Conservation (phyloP, 2,329 filamentous ascomycete genomes). For the Shiraia sp. region DNA sequence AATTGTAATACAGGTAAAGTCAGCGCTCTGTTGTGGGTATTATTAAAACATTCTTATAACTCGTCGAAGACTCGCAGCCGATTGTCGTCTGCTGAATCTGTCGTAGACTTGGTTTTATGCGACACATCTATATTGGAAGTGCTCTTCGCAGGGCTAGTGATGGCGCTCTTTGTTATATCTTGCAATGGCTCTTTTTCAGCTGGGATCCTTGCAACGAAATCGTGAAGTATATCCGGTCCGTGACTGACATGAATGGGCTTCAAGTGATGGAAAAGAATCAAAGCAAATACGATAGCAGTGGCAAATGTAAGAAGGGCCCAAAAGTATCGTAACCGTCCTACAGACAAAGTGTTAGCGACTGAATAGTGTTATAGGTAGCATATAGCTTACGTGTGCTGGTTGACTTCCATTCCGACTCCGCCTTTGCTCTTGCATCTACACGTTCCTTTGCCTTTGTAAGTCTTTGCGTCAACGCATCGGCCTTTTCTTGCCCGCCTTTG, state of each 20-base stretch:
- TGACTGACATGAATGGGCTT: constrained; percentile 17
- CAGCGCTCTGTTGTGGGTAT: no score
- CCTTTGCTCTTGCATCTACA: constrained; percentile 69
- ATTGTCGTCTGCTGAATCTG: background rate
- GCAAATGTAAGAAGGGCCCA: constrained; percentile 61
- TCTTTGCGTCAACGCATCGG: constrained; percentile 63
- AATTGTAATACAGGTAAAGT: no score
- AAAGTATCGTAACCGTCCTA: constrained; percentile 61
- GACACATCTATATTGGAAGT: background rate
- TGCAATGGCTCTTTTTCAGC: constrained; percentile 37
- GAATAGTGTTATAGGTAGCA: background rate
- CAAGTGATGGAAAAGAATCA: constrained; percentile 46
- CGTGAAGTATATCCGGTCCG: constrained; percentile 11
- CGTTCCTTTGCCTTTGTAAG: constrained; percentile 66
- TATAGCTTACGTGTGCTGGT: constrained; percentile 52
- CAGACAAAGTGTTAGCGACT: constrained; percentile 13
- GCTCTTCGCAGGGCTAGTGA: constrained; percentile 20
- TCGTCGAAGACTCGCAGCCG: constrained; percentile 5
- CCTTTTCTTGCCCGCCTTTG: constrained; percentile 61
- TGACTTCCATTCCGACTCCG: constrained; percentile 70
- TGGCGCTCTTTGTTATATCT: constrained; percentile 39
- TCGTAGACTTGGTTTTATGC: background rate
- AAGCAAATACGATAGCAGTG: constrained; percentile 51
- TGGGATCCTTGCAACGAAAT: constrained; percentile 22
- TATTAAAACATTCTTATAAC: background rate